Evolutionary conservation across 257 asterid species (phyloP), one percentile per base, ranked within the genome.

Genomic region (Solanum arcanum): DNA sequence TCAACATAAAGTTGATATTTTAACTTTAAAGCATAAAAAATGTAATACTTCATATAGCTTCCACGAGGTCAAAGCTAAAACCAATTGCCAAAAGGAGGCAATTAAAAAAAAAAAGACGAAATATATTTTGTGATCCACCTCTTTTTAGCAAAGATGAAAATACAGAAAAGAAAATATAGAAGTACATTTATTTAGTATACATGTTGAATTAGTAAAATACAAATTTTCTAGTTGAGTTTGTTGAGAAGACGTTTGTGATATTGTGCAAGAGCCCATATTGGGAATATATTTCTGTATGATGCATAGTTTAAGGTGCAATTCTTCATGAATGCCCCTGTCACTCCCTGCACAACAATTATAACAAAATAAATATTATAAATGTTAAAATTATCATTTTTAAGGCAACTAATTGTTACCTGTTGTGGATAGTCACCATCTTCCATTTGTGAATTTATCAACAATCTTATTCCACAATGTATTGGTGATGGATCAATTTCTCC

Each of bases 401-500:
- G 35, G 60, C 83, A 76, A 5, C 60, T 76, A 60, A 21, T 21
- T 42, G 60, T 11, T 86, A 91, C 95, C 93, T 93, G 93, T 47
- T 93, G 95, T 21, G 95, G 94, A 20, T 88, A 91, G 87, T 93
- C 92, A 27, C 95, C 95, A 77, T 91, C 91, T 29, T 87, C 90
- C 87, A 81, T 83, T 62, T 93, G 94, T 35, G 94, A 93, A 88
- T 91, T 93, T 69, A 91, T 90, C 18, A 93, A n/a, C 47, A 90
- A 21, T 74, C 66, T 88, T 56, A 90, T 90, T 46, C 94, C 95
- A 13, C 91, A 86, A 49, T 91, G 89, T 87, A 91, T 84, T 31
- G 95, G 94, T 39, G 86, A 37, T n/a, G 93, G 92, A 70, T 91
- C 93, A 5, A 89, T 82, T 78, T 87, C 89, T 9, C 33, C 90